Evolutionary conservation across 202 grass and related monocot genomes (phyloP), one percentile per base, ranked within the genome.

Genomic region (Zoysia matrella): DNA sequence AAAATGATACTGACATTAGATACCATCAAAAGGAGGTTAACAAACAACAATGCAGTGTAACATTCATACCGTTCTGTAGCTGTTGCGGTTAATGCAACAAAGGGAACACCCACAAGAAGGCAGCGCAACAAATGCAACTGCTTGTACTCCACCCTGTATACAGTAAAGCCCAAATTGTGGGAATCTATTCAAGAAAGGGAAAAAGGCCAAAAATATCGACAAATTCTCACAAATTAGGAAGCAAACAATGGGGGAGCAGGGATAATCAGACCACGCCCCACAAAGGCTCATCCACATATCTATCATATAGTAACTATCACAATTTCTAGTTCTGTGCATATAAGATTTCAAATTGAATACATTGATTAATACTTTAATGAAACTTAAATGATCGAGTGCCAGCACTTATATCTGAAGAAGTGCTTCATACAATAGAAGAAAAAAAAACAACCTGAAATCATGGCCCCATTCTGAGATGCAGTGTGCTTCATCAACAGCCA

Each of bases 401-500:
- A 22, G 47, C 10, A 11, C 10, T 72, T 73, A 72, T 68, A 75
- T 80, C 16, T 57, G 7, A 69, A 66, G 6, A 71, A 55, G 78
- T 65, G 13, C 3, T 77, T 74, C 47, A 30, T 22, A 52, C 39
- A 69, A 87, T 46, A 80, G 44, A 78, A 53, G n/a, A 67, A 80
- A 80, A 77, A 77, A 36, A 36, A 36, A 36, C 22, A 87, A 98
- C 95, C 92, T 98, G 92, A 98, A 98, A 93, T 98, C 90, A 86
- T 98, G 95, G 30, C 95, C 95, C 92, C 95, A 98, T 77, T 95
- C 95, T 54, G 95, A 98, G 88, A 98, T 95, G 84, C 95, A 98
- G 83, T 98, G 95, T 14, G 90, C 90, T 86, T 98, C 95, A 75
- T 98, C 95, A 50, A 95, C 85, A 46, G 95, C 95, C 74, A 98